Evolutionary conservation across 805 yeast species (phyloP), one percentile per base, ranked within the genome.

Genomic region (Pachysolen tannophilus): DNA sequence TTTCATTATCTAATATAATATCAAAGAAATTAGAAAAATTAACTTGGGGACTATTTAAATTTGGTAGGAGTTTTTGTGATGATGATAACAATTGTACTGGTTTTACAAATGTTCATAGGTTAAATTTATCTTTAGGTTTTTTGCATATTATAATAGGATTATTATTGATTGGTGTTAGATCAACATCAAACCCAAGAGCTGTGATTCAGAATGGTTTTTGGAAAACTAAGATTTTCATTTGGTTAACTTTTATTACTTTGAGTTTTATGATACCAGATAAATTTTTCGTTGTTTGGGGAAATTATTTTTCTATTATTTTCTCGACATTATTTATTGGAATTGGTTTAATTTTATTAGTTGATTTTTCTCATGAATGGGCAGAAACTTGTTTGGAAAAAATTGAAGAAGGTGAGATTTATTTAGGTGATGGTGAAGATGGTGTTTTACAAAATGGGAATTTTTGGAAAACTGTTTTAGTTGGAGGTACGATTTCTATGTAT

Each of bases 301-400:
- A 85, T 55, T 78, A 86, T 61, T 65, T 92, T 29, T 86, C 97
- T 5, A 81, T 88, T 20, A 59, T 86, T 5, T 79, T 86, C 47
- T 85, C 95, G 29, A 82, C 90, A 3, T 51, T 87, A 4, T 92
- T 92, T 60, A 72, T 90, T 25, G 78, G 92, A 11, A 84, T 92
- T 41, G 98, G 98, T 1, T 69, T 92, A 39, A 82, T 94, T 10
- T 65, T 92, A 33, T 63, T 92, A 32, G 97, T 92, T 21, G 98
- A 92, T 57, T 92, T 86, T 67, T 97, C 98, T 4, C 97, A 92
- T 58, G 90, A 90, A 46, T 92, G 97, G 96, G 97, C 97, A 0
- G 99, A 92, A 49, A 83, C 82, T 6, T 92, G 98, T 56, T 69
- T 92, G 35, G 87, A 81, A 44, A 83, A 86, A 48, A 85, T 92